These are phyloP conservation scores for Acorus gramineus DNA, from an alignment of 106 monocot species.

Conservation along the genomic window DNA sequence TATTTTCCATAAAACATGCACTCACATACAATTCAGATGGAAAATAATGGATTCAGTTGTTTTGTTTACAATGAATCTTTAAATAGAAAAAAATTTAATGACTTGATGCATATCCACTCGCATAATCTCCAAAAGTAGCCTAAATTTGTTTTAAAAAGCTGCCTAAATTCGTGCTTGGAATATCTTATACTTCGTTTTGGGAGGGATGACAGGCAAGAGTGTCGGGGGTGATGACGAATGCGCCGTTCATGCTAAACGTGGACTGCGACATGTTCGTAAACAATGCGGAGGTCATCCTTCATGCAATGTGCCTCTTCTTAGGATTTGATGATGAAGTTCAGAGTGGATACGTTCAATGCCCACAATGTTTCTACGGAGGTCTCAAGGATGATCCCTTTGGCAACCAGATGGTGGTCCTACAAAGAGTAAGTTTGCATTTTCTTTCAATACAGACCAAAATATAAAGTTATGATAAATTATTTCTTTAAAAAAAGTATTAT, in stretches of 20 bases:
- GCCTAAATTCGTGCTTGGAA: background rate
- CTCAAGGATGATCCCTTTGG: constrained; percentile 14
- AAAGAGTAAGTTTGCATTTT: background rate
- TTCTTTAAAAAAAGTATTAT: too few relatives aligned
- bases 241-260: constrained; percentile 14
- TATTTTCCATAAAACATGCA: too few relatives aligned
- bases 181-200: background rate
- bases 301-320: constrained; percentile 20
- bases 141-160: too few relatives aligned
- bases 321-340: background rate
- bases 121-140: too few relatives aligned
- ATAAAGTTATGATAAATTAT: too few relatives aligned
- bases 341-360: constrained; percentile 15
- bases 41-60: too few relatives aligned
- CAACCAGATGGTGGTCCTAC: background rate
- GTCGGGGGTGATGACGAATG: constrained; percentile 13
- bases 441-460: too few relatives aligned
- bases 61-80: too few relatives aligned
- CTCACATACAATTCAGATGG: too few relatives aligned
- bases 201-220: constrained; percentile 6
- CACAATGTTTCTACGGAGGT: background rate
- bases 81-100: too few relatives aligned
- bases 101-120: too few relatives aligned
- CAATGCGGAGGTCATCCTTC: constrained; percentile 5
- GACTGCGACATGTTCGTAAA: constrained; percentile 26